phyloP scores from a whole-genome alignment of 108 stramenopile genomes.

The Fragilaria crotonensis region DNA sequence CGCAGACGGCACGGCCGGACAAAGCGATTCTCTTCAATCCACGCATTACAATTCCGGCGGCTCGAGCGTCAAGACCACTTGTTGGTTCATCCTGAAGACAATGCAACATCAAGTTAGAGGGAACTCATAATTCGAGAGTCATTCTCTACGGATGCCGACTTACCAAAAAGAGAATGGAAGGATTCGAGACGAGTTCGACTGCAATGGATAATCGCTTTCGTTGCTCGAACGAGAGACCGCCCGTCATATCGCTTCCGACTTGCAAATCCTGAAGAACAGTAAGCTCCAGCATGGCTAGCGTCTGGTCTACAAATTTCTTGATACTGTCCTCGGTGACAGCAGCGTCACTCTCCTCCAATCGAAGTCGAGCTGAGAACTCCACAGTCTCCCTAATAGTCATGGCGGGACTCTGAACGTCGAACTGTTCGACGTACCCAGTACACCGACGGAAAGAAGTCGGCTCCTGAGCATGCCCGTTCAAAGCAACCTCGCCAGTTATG shows the following conservation, averaged over 20 bases:
- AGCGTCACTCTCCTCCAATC: conserved; percentile 46
- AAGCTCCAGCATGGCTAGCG: conserved; percentile 63
- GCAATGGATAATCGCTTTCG: conserved; percentile 72
- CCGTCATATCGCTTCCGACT: conserved; percentile 21
- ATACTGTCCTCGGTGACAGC: conserved; percentile 29
- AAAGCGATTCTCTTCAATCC: conserved; percentile 48
- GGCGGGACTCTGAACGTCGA: conserved; percentile 70
- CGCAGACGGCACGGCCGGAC: conserved; percentile 55
- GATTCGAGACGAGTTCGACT: conserved; percentile 60
- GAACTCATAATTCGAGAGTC: neutral
- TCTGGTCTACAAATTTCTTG: conserved; percentile 54
- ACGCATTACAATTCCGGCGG: conserved; percentile 49
- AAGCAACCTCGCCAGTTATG: conserved; percentile 62
- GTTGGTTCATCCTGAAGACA: conserved; percentile 5
- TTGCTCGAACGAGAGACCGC: conserved; percentile 63
- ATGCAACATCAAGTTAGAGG: neutral
- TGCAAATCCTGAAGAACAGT: conserved; percentile 20
- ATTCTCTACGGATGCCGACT: neutral
- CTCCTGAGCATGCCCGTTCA: conserved; percentile 80
- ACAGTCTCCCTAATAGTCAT: conserved; percentile 80
- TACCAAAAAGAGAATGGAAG: conserved; percentile 30
- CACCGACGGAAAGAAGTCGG: conserved; percentile 48
- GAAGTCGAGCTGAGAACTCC: conserved; percentile 77
- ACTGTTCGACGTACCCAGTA: conserved; percentile 87
- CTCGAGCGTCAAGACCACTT: conserved; percentile 53